Base-by-base conservation (phyloP, 371 early-diverging fungal species). In the Saksenaea vasiformis region DNA sequence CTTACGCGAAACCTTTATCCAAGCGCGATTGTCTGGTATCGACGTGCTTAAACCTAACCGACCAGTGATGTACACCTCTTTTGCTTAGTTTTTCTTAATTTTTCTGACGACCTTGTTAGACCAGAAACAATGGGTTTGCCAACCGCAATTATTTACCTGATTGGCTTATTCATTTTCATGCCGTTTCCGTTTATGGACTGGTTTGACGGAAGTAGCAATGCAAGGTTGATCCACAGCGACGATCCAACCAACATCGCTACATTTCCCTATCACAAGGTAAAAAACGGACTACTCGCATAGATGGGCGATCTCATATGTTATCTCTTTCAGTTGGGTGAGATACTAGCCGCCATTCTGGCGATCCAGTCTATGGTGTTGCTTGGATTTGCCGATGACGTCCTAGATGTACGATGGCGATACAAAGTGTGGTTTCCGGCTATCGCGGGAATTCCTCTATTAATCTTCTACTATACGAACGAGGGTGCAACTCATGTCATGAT, bases 311-410 rank as follows among this genome's bases (percentile, higher is more conserved):
- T 43, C n/a, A 47, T 61, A 47, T 35, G 2, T 31, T 31, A 51
- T 39, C 26, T 37, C 26, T 19, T 27, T 17, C 63, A 93, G 89
- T 81, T 98, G 19, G 93, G 91, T 14, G 92, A 93, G 74, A 91
- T 92, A 35, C 74, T 98, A 17, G 90, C 95, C 5, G 96, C 93
- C 5, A 75, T 98, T 5, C 77, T 98, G 17, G 90, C 96, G 15
- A 82, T 97, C 54, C 92, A 92, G 67, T 91, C 91, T 54, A 99
- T 98, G 97, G 90, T 95, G 1, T 88, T 99, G 28, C 82, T 99
- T 54, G 99, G 99, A 9, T 98, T 98, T 72, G 94, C 96, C 27
- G 99, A 99, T 78, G 99, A 99, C 76, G 94, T 98, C 17, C 85
- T 98, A 60, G 94, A 98, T 73, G 90, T 99, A 55, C 80, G 93